Evolutionary conservation across 2,329 filamentous ascomycete species (phyloP).

Genomic region (Escovopsis sp.): DNA sequence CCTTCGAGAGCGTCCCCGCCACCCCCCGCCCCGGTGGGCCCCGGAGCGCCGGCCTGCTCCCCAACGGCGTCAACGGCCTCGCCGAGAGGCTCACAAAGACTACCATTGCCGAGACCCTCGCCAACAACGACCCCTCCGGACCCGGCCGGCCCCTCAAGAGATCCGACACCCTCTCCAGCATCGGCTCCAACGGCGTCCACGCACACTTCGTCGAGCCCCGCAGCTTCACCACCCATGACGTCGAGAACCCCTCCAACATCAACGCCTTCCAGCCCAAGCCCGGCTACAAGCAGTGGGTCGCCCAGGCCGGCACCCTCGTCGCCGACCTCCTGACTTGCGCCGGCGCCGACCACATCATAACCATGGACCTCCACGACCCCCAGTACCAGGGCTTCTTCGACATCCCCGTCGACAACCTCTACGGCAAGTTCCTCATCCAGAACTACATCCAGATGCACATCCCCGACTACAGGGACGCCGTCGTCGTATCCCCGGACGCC

Average conservation of each 20-base stretch:
- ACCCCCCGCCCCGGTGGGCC: constrained; percentile 63
- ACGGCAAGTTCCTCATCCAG: constrained; percentile 62
- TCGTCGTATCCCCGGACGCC: constrained; percentile 91
- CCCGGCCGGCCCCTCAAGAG: constrained; percentile 19
- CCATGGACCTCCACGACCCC: constrained; percentile 90
- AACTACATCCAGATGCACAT: constrained; percentile 67
- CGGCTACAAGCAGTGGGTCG: constrained; percentile 97
- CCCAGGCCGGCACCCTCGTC: constrained; percentile 87
- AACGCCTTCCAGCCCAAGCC: constrained; percentile 61
- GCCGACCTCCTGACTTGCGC: constrained; percentile 91
- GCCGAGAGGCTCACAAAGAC: constrained; percentile 60
- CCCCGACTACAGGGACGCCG: constrained; percentile 67
- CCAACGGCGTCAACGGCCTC: constrained; percentile 52
- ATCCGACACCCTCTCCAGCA: constrained; percentile 21
- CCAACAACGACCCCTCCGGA: constrained; percentile 18
- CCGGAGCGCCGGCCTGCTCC: constrained; percentile 46
- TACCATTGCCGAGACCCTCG: constrained; percentile 34
- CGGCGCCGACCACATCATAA: constrained; percentile 92
- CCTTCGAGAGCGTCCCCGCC: constrained; percentile 81
- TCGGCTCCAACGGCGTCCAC: constrained; percentile 21
- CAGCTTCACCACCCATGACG: constrained; percentile 49
- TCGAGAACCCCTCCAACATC: constrained; percentile 41
- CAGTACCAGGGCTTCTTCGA: constrained; percentile 99
- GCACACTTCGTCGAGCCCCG: constrained; percentile 27
- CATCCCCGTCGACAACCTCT: constrained; percentile 95